phyloP scores from a whole-genome alignment of 768 basidiomycete species.

The Rhizopogon sp. region DNA sequence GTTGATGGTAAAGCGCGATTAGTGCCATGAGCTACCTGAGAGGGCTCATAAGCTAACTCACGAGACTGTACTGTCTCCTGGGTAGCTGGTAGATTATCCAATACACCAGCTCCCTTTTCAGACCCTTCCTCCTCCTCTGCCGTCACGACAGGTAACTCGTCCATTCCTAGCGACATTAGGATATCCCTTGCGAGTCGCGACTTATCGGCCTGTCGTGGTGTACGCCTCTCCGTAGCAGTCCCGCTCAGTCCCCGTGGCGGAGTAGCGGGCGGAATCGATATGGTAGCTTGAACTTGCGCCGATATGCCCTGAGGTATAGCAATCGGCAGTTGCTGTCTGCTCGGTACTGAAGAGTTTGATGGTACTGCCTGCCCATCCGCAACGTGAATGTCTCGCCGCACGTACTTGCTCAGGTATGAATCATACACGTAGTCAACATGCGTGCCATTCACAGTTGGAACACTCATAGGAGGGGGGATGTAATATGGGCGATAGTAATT shows the following conservation, averaged over 20 bases:
- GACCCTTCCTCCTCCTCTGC: slow-evolving; percentile 1
- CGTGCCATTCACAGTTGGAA: background rate
- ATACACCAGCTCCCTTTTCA: background rate
- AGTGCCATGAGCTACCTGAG: background rate
- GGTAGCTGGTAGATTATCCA: background rate
- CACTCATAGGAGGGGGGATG: background rate
- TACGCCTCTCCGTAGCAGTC: slow-evolving; percentile 8
- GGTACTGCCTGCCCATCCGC: background rate
- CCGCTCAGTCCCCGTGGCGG: slow-evolving; percentile 4
- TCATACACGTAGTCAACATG: background rate
- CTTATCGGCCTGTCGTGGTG: slow-evolving; percentile 41
- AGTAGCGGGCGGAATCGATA: slow-evolving; percentile 1
- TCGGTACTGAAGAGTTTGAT: background rate
- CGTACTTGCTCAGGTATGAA: background rate
- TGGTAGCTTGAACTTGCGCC: background rate
- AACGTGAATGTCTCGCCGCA: too few species aligned
- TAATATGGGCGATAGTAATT: background rate
- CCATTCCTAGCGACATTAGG: slow-evolving; percentile 42
- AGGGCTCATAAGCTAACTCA: background rate
- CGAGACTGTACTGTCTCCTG: background rate
- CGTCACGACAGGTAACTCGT: background rate
- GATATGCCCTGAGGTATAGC: slow-evolving; percentile 2
- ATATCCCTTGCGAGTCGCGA: slow-evolving; percentile 53
- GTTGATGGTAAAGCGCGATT: slow-evolving; percentile 1
- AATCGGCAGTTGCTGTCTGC: slow-evolving; percentile 4